phyloP scores from a whole-genome alignment of 2,329 filamentous ascomycete genomes.

The Cytospora paraplurivora region DNA sequence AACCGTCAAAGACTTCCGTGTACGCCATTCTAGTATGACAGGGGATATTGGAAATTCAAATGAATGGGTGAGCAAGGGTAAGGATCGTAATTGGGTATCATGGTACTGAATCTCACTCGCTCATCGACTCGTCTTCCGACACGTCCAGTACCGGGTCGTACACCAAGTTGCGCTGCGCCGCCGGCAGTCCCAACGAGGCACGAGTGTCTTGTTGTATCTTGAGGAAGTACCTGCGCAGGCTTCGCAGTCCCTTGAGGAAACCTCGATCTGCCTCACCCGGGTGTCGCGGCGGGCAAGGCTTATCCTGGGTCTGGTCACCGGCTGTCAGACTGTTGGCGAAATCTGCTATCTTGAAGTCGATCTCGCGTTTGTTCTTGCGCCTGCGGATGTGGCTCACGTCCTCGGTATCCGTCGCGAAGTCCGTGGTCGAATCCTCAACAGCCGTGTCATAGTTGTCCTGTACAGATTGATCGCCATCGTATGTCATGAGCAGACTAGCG shows the following conservation, averaged over 20 bases:
- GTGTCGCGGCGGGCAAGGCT: slow-evolving; percentile 77
- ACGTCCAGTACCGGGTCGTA: slow-evolving; percentile 28
- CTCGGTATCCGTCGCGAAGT: slow-evolving; percentile 60
- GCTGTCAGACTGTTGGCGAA: slow-evolving; percentile 97
- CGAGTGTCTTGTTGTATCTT: slow-evolving; percentile 80
- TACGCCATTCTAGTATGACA: slow-evolving; percentile 8
- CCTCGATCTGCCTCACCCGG: slow-evolving; percentile 82
- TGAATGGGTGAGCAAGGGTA: neutral
- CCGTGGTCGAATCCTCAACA: slow-evolving; percentile 60
- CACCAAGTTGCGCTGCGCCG: slow-evolving; percentile 27
- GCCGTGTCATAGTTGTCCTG: slow-evolving; percentile 53
- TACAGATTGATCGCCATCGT: slow-evolving; percentile 76
- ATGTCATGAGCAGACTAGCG: slow-evolving; percentile 91
- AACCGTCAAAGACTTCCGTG: neutral
- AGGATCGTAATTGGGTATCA: neutral
- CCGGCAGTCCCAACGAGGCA: slow-evolving; percentile 50
- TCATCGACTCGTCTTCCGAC: slow-evolving; percentile 37
- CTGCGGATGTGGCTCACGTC: slow-evolving; percentile 45
- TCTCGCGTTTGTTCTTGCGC: slow-evolving; percentile 59
- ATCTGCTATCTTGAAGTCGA: slow-evolving; percentile 96
- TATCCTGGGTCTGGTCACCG: slow-evolving; percentile 67
- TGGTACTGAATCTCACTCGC: slow-evolving; percentile 33
- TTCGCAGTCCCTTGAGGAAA: slow-evolving; percentile 82
- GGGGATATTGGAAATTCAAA: neutral
- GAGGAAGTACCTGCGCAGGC: slow-evolving; percentile 80